Percentiles rank a stretch among this genome's conserved stretches.
phyloP scores from a whole-genome alignment of 306 rosid species.

The Adenanthera pavonina region DNA sequence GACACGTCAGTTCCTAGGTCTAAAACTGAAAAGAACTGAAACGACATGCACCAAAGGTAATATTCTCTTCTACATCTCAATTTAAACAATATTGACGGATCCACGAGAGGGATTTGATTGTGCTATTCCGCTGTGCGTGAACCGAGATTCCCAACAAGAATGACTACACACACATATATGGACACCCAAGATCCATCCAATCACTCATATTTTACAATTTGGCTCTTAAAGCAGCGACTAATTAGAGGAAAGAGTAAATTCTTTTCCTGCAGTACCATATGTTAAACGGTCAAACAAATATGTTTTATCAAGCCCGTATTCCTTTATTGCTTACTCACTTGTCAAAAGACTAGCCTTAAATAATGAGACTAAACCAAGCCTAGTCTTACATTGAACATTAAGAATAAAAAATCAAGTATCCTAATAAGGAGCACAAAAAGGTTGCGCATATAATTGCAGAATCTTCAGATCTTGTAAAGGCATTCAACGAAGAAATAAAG shows the following conservation, averaged over 20 bases:
- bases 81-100: too few relatives aligned
- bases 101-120: too few relatives aligned
- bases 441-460: not conserved
- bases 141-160: too few relatives aligned
- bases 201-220: slow-evolving; percentile 11
- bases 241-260: not conserved
- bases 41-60: too few relatives aligned
- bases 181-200: not conserved
- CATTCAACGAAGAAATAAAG: not conserved
- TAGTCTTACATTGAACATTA: not conserved
- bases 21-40: too few relatives aligned
- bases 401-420: not conserved
- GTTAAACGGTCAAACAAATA: not conserved
- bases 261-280: not conserved
- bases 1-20: too few relatives aligned
- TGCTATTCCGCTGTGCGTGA: too few relatives aligned
- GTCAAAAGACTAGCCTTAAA: not conserved
- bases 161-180: too few relatives aligned
- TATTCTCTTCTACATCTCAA: too few relatives aligned
- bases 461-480: not conserved
- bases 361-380: not conserved
- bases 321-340: not conserved
- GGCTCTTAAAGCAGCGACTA: not conserved
- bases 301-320: not conserved
- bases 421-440: not conserved